Percentiles rank a stretch among this genome's conserved stretches.
Evolutionary conservation across 2,329 filamentous ascomycete species (phyloP).

Genomic region (Ascochyta rabiei): DNA sequence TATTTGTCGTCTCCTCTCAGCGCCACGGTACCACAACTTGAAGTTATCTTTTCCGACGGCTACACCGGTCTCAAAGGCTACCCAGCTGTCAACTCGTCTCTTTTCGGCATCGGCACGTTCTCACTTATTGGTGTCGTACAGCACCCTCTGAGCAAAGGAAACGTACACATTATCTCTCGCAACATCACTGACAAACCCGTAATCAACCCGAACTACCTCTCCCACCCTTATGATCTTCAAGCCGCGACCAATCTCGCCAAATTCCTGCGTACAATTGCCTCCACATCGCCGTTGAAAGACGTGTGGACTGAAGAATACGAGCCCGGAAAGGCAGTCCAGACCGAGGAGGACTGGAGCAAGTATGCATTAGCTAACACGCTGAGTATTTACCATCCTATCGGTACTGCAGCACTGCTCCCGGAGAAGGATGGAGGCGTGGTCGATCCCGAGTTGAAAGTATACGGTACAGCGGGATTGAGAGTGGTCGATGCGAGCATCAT

Average conservation of each 20-base stretch:
- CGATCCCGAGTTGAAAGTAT: constrained; percentile 25
- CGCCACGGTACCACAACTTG: constrained; percentile 49
- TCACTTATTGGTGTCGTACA: constrained; percentile 45
- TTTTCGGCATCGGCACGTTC: constrained; percentile 38
- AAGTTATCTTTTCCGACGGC: constrained; percentile 55
- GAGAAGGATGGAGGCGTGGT: constrained; percentile 35
- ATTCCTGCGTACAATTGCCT: constrained; percentile 37
- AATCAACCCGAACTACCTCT: constrained; percentile 40
- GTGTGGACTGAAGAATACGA: constrained; percentile 40
- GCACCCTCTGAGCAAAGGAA: constrained; percentile 43
- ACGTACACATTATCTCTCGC: constrained; percentile 31
- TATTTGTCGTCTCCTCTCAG: constrained; percentile 44
- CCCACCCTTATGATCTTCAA: constrained; percentile 34
- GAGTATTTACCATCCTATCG: constrained; percentile 44
- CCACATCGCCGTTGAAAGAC: constrained; percentile 32
- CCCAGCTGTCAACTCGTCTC: constrained; percentile 31
- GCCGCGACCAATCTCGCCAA: constrained; percentile 27
- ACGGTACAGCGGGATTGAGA: constrained; percentile 29
- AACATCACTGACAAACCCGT: constrained; percentile 31
- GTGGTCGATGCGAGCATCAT: constrained; percentile 41
- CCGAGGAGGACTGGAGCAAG: constrained; percentile 34
- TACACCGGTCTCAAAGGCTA: constrained; percentile 52
- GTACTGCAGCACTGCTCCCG: constrained; percentile 43
- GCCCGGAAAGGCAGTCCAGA: constrained; percentile 35
- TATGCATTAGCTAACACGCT: constrained; percentile 25